A percentile compares a stretch with the other conserved stretches of the same genome.
phyloP scores from a whole-genome alignment of 345 rosid species.

The Ailanthus altissimus region DNA sequence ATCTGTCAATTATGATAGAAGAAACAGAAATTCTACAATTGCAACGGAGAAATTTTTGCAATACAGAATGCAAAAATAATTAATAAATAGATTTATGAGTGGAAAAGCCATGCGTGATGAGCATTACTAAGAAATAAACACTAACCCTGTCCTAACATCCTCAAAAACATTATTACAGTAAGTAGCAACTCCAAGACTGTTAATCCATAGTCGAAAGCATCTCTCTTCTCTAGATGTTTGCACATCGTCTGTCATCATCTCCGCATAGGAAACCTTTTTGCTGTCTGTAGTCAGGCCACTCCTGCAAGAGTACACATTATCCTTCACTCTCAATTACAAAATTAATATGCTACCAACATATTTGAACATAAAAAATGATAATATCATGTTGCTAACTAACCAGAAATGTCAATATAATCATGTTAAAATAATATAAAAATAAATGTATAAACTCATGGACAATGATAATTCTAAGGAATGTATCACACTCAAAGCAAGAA shows the following conservation, averaged over 20 bases:
- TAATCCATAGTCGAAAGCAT: slow-evolving; percentile 92
- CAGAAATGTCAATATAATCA: neutral
- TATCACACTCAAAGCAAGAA: neutral
- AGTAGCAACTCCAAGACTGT: slow-evolving; percentile 73
- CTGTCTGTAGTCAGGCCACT: slow-evolving; percentile 76
- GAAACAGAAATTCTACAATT: too few relatives aligned
- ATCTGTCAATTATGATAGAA: neutral
- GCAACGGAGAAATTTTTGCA: too few relatives aligned
- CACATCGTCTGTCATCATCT: slow-evolving; percentile 88
- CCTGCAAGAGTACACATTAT: slow-evolving; percentile 48
- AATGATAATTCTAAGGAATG: neutral
- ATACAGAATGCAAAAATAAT: neutral
- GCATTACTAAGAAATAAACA: slow-evolving; percentile 10
- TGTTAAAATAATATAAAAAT: neutral
- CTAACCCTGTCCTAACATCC: slow-evolving; percentile 90
- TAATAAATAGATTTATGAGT: neutral
- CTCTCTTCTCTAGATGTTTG: slow-evolving; percentile 87
- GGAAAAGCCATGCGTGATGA: neutral
- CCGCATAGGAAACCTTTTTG: slow-evolving; percentile 71
- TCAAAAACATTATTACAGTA: slow-evolving; percentile 87
- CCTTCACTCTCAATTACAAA: neutral
- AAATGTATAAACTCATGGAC: neutral
- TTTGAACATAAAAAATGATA: neutral
- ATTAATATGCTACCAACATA: neutral
- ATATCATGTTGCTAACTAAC: neutral